Conservation (phyloP, 805 yeast genomes). For the Dipodascopsis tothii region DNA sequence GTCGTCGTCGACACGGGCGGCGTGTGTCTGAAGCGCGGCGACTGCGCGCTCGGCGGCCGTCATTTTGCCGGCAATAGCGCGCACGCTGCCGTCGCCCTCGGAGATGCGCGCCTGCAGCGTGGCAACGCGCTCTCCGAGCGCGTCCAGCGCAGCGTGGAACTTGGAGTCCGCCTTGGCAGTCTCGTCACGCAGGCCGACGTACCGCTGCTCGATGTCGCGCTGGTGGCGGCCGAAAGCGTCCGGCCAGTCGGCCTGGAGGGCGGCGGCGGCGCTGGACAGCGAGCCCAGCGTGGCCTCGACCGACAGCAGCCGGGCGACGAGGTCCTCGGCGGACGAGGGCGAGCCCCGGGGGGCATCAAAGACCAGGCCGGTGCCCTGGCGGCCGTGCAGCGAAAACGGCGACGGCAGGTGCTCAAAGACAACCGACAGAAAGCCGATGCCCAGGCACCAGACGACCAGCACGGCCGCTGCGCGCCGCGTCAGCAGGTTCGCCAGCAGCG, state of each 20-base stretch:
- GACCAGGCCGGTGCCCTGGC: background rate
- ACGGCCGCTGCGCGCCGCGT: background rate
- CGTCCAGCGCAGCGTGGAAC: slow-evolving; percentile 1
- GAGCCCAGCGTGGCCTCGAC: slow-evolving; percentile 7
- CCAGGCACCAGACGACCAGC: background rate
- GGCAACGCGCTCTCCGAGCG: slow-evolving; percentile 1
- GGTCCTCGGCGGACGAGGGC: slow-evolving; percentile 9
- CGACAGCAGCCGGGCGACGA: slow-evolving; percentile 5
- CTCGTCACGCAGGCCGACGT: background rate
- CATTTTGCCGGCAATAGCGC: background rate
- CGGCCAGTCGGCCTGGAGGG: slow-evolving; percentile 5
- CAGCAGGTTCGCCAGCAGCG: background rate
- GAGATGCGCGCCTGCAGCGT: too few relatives aligned
- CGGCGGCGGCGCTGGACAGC: slow-evolving; percentile 4
- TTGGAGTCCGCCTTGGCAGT: background rate
- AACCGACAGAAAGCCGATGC: background rate
- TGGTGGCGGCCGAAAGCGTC: slow-evolving; percentile 1
- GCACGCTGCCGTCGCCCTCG: background rate
- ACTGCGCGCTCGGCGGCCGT: background rate
- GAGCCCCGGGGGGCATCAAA: slow-evolving; percentile 5
- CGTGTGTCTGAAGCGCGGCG: slow-evolving; percentile 1
- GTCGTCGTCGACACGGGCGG: background rate
- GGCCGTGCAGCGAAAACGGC: background rate
- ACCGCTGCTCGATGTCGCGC: background rate
- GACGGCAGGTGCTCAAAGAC: background rate